Evolutionary conservation across 352 stramenopile genomes (phyloP), one percentile per base, ranked within the genome.

Genomic region (Pythium biforme): DNA sequence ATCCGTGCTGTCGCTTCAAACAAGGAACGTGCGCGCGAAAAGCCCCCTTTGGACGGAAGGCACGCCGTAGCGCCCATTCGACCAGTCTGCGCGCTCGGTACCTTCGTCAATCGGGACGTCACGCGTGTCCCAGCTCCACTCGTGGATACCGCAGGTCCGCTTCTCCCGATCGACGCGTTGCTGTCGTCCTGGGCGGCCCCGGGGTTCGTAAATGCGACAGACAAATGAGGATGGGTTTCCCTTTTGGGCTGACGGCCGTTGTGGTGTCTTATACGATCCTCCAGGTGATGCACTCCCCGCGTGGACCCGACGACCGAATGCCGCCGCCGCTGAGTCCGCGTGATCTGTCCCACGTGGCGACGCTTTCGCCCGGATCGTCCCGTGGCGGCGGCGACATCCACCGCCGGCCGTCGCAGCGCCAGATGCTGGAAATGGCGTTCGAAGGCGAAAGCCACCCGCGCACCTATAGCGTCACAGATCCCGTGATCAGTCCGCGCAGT

Each of bases 351-450:
- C 27, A 25, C 15, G 26, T 22, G 14, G 22, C 47, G 29, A 15
- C 31, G 31, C 37, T 43, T 14, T 54, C 48, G 37, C 40, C 27
- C 23, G 27, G n/a, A 19, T 50, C 20, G 20, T 40, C 45, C 4
- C 20, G 37, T 40, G 55, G 39, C n/a, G 25, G 37, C 14, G 33
- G 50, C n/a, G 50, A 20, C 9, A 39, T 47, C n/a, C 39, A 17
- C 25, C 64, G 58, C 9, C 54, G 62, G 1, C 66, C 51, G 40
- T 69, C 66, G 12, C 66, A 64, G 48, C 47, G 54, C 6, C 64
- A 78, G 59, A 73, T 79, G 69, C 65, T 79, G 11, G 72, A 79
- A 22, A 65, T 79, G 48, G 72, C 72, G 49, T 79, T 79, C 47
- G 69, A 79, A 62, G 69, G 59, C 45, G 39, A 72, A 11, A 59